Evolutionary conservation across 2,329 filamentous ascomycete species (phyloP), one percentile per base, ranked within the genome.

Genomic region (Fusarium concolor): DNA sequence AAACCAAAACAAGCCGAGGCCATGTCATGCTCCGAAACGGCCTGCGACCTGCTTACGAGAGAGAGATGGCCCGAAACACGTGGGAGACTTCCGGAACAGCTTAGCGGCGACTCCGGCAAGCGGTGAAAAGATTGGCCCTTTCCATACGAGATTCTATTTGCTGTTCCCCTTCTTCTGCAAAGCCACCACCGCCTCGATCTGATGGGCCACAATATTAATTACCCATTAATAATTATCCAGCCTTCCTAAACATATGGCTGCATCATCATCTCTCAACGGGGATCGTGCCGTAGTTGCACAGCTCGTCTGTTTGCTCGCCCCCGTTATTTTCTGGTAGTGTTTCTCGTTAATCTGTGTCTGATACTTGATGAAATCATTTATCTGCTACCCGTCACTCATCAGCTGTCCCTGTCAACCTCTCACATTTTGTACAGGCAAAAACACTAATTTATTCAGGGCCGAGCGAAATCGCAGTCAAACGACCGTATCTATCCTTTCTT

Each of bases 1-100:
- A 59, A 49, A 44, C 61, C 57, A 51, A 65, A 62, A 60, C 45
- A 66, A 60, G 58, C 60, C 54, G 58, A 59, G 54, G 47, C 56
- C 52, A 62, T 62, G 62, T 37, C 60, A 62, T 52, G 60, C 46
- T 56, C 62, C 43, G 56, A 68, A 68, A 64, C 54, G 56, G 55
- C 49, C 46, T 35, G 37, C 15, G 14, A 55, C 50, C 33, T 67
- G 57, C 62, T 72, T 56, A 67, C 50, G 44, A 33, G 54, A 72
- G 64, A 60, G 45, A 62, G 50, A 49, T 64, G 52, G 50, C 45
- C 55, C 50, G 61, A 73, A 73, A 74, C 72, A 74, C 72, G 72
- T 74, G 72, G 72, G 62, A 55, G 54, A 56, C 60, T 74, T 72
- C 71, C 71, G 68, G 63, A 73, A 74, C 31, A 62, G 72, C 62